phyloP scores from a whole-genome alignment of 2,329 filamentous ascomycete species.

The Paraphaeosphaeria minitans region DNA sequence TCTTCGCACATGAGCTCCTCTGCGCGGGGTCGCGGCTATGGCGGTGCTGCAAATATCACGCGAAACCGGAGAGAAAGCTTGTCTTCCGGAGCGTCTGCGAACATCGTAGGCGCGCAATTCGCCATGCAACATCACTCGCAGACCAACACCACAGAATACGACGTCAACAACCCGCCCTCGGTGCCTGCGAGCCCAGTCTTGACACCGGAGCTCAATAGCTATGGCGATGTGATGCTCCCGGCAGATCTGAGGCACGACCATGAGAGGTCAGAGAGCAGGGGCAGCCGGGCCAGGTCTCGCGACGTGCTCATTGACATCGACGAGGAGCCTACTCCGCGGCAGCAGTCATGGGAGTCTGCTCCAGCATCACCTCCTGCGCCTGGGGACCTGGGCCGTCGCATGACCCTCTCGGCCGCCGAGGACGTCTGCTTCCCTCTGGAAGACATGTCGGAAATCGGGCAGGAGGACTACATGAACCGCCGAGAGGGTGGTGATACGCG shows the following conservation, averaged over 20 bases:
- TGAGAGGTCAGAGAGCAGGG: conserved; percentile 23
- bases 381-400: conserved; percentile 40
- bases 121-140: conserved; percentile 35
- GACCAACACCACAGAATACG: conserved; percentile 53
- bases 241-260: conserved; percentile 58
- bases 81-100: conserved; percentile 39
- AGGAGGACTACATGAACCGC: conserved; percentile 68
- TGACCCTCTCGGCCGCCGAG: conserved; percentile 68
- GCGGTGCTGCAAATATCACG: conserved; percentile 30
- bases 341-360: conserved; percentile 58
- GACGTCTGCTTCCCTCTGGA: conserved; percentile 92
- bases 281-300: conserved; percentile 31
- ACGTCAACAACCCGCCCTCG: conserved; percentile 70
- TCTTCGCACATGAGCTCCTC: conserved; percentile 54
- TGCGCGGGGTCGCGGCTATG: conserved; percentile 45
- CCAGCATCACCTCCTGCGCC: conserved; percentile 30
- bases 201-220: conserved; percentile 55
- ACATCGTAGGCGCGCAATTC: conserved; percentile 33
- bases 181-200: conserved; percentile 63
- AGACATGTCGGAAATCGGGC: conserved; percentile 77
- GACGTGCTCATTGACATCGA: conserved; percentile 60
- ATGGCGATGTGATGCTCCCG: conserved; percentile 70
- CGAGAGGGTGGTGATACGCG: conserved; percentile 52
- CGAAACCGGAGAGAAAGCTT: conserved; percentile 37
- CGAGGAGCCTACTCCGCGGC: conserved; percentile 29